Conservation (phyloP, 192 early-diverging fungal genomes). For the Backusella australiensis region DNA sequence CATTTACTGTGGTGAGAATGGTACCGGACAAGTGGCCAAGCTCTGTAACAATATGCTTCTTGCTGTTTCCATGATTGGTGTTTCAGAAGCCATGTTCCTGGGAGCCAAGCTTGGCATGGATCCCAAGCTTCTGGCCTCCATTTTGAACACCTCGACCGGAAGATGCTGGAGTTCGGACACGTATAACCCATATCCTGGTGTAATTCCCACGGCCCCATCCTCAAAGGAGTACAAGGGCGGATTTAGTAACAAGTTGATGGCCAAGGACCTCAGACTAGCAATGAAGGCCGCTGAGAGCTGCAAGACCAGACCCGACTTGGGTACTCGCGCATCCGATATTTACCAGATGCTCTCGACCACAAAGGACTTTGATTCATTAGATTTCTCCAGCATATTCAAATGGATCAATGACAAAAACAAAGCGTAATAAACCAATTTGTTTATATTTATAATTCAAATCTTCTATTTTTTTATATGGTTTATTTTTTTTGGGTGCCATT, state of each 20-base stretch:
- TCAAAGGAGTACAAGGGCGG: conserved; percentile 83
- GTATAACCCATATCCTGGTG: conserved; percentile 87
- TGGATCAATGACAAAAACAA: not conserved
- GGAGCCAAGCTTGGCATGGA: conserved; percentile 88
- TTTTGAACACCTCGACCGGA: conserved; percentile 89
- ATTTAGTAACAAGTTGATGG: conserved; percentile 87
- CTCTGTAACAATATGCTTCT: conserved; percentile 98
- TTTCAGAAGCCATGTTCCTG: conserved; percentile 90
- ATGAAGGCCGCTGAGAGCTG: conserved; percentile 77
- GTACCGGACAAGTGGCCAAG: conserved; percentile 90
- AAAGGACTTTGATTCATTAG: conserved; percentile 68
- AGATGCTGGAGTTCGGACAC: conserved; percentile 93
- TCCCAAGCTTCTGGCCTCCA: conserved; percentile 74
- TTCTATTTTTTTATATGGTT: conserved; percentile 3
- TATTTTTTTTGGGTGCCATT: not conserved
- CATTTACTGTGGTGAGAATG: conserved; percentile 78
- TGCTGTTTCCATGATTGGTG: conserved; percentile 92
- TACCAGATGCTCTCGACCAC: conserved; percentile 74
- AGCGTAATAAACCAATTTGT: not conserved
- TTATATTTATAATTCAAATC: not conserved
- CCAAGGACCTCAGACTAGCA: conserved; percentile 91
- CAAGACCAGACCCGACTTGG: conserved; percentile 58
- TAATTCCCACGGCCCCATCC: conserved; percentile 76
- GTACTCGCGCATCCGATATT: conserved; percentile 75
- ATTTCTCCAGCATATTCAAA: conserved; percentile 78